Evolutionary conservation across 257 asterid genomes (phyloP).

Genomic region (Schizonepeta tenuifolia): DNA sequence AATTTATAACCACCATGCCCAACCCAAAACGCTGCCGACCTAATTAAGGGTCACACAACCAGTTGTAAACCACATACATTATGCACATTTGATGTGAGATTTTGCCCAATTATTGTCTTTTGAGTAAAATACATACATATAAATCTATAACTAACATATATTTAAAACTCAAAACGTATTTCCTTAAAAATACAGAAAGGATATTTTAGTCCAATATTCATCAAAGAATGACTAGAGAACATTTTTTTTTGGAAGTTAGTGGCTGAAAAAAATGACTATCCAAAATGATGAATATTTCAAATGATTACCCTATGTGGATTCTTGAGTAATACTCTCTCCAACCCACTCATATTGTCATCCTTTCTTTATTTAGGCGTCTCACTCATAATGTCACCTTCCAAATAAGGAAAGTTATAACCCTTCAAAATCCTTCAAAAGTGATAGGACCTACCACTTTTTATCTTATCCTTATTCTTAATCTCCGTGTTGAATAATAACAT

Average conservation of each 20-base stretch:
- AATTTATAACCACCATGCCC: too few species aligned
- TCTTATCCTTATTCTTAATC: too few species aligned
- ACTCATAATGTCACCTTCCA: too few species aligned
- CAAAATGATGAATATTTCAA: neutral
- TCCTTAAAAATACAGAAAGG: neutral
- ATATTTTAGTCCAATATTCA: neutral
- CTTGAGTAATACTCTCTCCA: neutral
- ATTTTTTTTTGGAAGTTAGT: too few species aligned
- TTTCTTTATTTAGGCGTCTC: too few species aligned
- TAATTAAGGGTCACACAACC: neutral
- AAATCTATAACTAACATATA: too few species aligned
- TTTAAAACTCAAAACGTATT: neutral
- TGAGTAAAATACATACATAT: neutral
- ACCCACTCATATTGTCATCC: too few species aligned
- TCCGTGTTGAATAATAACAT: too few species aligned
- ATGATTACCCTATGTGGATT: neutral
- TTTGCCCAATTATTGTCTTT: too few species aligned
- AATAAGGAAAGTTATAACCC: too few species aligned
- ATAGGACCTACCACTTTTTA: too few species aligned
- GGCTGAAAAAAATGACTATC: neutral
- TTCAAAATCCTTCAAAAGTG: too few species aligned
- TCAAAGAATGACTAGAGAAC: neutral
- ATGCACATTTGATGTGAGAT: neutral
- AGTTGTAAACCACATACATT: neutral
- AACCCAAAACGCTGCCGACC: neutral